Evolutionary conservation across 2,329 filamentous ascomycete species (phyloP).

Genomic region (Cercospora zeina): DNA sequence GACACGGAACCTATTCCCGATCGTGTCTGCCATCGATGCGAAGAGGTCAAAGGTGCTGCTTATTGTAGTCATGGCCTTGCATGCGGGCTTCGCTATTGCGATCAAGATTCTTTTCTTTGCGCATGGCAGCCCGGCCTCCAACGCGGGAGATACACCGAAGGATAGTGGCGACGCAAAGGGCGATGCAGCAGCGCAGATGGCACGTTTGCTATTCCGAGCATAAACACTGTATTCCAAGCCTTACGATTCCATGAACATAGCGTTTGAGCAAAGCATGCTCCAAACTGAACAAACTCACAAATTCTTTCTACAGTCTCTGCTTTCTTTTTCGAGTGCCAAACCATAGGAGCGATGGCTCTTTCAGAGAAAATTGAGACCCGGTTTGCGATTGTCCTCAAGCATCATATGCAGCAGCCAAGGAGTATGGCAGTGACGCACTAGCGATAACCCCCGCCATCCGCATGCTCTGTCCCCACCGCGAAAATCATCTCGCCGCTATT

Average conservation of each 20-base stretch:
- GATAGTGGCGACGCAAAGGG: slow-evolving; percentile 13
- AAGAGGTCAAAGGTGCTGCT: slow-evolving; percentile 88
- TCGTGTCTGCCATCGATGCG: slow-evolving; percentile 87
- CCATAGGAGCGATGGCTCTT: not conserved
- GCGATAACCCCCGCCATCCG: slow-evolving; percentile 9
- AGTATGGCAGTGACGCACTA: slow-evolving; percentile 3
- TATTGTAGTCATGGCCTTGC: slow-evolving; percentile 77
- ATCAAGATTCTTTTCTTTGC: slow-evolving; percentile 98
- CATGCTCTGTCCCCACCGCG: slow-evolving; percentile 6
- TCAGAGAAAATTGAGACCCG: not conserved
- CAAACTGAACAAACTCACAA: not conserved
- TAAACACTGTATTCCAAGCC: not conserved
- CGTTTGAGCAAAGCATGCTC: not conserved
- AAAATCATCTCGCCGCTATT: slow-evolving; percentile 12
- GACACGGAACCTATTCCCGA: slow-evolving; percentile 77
- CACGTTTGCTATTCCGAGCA: slow-evolving; percentile 18
- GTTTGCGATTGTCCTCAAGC: not conserved
- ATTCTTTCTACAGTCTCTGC: no score
- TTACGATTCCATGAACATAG: slow-evolving; percentile 4
- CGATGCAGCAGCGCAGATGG: slow-evolving; percentile 21
- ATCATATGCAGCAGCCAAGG: slow-evolving; percentile 3
- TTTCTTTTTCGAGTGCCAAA: not conserved
- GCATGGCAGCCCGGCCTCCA: slow-evolving; percentile 44
- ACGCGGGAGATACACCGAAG: slow-evolving; percentile 22
- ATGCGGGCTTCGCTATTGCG: slow-evolving; percentile 85